Evolutionary conservation across 225 moss, liverwort and hornwort genomes (phyloP), one percentile per base, ranked within the genome.

Genomic region (Rhytidiadelphus loreus): DNA sequence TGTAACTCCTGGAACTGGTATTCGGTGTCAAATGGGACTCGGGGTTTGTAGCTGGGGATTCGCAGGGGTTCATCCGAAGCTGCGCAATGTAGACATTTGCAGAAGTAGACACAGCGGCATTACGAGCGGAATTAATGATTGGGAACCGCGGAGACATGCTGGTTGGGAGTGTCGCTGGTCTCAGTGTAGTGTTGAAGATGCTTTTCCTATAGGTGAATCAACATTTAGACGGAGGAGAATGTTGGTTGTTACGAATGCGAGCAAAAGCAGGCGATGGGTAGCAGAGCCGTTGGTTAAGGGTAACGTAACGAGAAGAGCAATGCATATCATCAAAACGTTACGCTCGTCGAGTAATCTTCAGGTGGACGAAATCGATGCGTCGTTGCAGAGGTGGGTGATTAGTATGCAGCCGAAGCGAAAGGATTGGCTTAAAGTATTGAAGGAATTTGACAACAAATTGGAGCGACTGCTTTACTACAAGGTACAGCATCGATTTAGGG

Each of bases 401-500:
- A 90, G 87, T 76, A 95, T 90, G 92, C 94, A 89, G 64, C 98
- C 98, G 21, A 88, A 44, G 57, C 92, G 97, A 79, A 92, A 94
- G 88, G 98, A 98, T 87, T 96, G 92, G 96, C 91, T 98, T 69
- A 87, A 85, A 48, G 94, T 98, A 35, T 90, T 98, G 33, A 96
- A 94, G 91, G 95, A 97, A 65, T 97, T 98, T 52, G 96, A 98
- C 76, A 95, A 93, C 60, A 90, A 75, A 13, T n/a, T 61, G 77
- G 94, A 94, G 46, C 91, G 96, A 39, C 82, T 69, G 71, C 88
- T 98, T 72, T 94, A 92, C 64, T 94, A 95, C 78, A 94, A 93
- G 94, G 98, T 98, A 73, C 57, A 52, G 39, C 77, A 46, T 77
- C 22, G 17, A 57, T 62, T 83, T 53, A 8, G 29, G 77, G 66